phyloP scores from a whole-genome alignment of 352 stramenopile genomes.

The Phytophthora crassamura region DNA sequence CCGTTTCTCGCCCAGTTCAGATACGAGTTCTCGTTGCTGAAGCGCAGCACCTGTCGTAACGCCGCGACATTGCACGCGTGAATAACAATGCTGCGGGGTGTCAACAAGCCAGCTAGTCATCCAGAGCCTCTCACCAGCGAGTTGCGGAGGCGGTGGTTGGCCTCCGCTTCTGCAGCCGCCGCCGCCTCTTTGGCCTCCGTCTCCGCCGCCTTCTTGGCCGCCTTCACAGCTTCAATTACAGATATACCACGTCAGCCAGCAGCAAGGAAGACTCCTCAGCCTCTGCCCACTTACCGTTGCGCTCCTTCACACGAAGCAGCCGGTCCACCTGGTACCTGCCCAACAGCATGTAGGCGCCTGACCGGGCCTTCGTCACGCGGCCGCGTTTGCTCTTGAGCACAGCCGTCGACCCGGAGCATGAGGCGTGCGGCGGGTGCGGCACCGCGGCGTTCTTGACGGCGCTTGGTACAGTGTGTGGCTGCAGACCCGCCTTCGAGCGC shows the following conservation, averaged over 20 bases:
- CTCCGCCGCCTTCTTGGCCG: conserved; percentile 42
- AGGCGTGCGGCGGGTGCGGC: neutral
- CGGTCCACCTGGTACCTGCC: conserved; percentile 37
- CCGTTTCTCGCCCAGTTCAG: conserved; percentile 89
- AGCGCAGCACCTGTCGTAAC: conserved; percentile 64
- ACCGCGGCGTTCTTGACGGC: conserved; percentile 17
- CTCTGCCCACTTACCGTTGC: conserved; percentile 17
- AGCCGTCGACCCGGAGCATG: conserved; percentile 6
- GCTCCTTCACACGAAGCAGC: conserved; percentile 41
- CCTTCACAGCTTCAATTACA: conserved; percentile 22
- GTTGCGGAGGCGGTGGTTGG: conserved; percentile 40
- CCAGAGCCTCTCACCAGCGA: conserved; percentile 33
- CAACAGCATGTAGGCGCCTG: conserved; percentile 25
- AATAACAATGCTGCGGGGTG: conserved; percentile 18
- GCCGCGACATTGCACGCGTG: conserved; percentile 12
- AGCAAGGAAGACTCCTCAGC: neutral
- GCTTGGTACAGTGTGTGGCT: conserved; percentile 1
- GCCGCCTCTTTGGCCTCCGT: conserved; percentile 32
- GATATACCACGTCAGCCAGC: neutral
- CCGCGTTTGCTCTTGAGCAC: conserved; percentile 34
- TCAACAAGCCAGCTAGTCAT: conserved; percentile 1
- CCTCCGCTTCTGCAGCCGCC: conserved; percentile 35
- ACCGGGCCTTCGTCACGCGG: conserved; percentile 17
- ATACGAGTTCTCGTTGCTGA: conserved; percentile 91
- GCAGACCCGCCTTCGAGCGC: conserved; percentile 24